Base-by-base conservation (phyloP, 106 monocot species). In the Vanilla planifolia region DNA sequence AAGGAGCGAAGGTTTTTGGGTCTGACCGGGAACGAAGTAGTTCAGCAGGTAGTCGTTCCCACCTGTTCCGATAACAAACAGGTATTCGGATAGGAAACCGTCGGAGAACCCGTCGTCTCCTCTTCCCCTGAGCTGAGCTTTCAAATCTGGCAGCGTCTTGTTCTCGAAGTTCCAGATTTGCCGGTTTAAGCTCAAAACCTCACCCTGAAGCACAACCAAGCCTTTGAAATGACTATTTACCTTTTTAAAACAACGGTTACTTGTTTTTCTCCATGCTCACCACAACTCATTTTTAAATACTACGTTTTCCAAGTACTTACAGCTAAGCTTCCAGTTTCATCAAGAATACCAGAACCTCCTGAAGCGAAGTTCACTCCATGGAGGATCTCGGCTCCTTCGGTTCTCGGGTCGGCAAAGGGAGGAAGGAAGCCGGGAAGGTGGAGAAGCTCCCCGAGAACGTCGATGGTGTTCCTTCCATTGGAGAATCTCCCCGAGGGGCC, bases 361-460 rank as follows among this genome's bases (percentile, higher is more conserved):
- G 85, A 85, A 1, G 85, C 85, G 55, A 32, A 85, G 76, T 85
- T 77, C 40, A 85, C 85, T 37, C 85, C 85, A 59, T 71, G 70
- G 4, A 67, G 2, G 19, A 77, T 71, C 33, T 48, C 53, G 1
- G 6, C 9, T 5, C 84, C 76, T 25, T 15, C 43, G 10, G 84
- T 85, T 6, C 24, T 47, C 5, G 84, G 79, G 51, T 79, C 72
- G 4, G 64, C 40, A 48, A 85, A 85, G 2, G 84, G 79, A 0
- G 84, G 84, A 28, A 85, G 71, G 6, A 69, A 59, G 4, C 36
- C 17, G 1, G 69, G 79, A 23, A 85, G 56, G 43, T 36, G 32
- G 22, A 85, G 79, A 10, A 76, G 73, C 76, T 76, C 76, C 0
- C 84, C 79, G 8, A 85, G 76, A 2, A 55, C 84, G 46, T 85